Evolutionary conservation across 2,329 filamentous ascomycete species (phyloP), one percentile per base, ranked within the genome.

Genomic region (Penicillium sp.): DNA sequence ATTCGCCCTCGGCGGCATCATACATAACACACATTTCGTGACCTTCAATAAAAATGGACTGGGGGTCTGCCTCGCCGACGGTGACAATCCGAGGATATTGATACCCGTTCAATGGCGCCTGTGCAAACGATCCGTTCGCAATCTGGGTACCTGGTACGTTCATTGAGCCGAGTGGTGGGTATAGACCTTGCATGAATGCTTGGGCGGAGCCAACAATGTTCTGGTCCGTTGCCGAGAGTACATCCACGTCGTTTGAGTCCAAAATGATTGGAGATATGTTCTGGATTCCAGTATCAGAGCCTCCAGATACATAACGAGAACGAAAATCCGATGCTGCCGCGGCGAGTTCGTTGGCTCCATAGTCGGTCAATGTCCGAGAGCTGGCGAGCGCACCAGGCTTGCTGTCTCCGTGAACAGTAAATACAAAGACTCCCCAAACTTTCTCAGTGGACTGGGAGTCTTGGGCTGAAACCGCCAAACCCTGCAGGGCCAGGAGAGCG

Each of bases 111-210:
- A 86, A 65, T 1, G 84, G 84, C 47, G 72, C 76, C 29, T 78
- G 71, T 9, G 81, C 66, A 38, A 70, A 68, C 2, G 73, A 75
- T 1, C 79, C 78, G 69, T 86, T 82, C n/a, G 80, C 77, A 23
- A 82, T 68, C 10, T 78, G 63, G 19, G 73, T 76, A 23, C 74
- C 63, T 38, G 70, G 61, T 52, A 68, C 68, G 21, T 69, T 67
- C 47, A 68, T 72, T n/a, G 48, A 36, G 49, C 75, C 66, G 4
- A 76, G 61, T 13, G 83, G 83, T 35, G 84, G 84, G 67, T 86
- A 87, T 10, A 87, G 71, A 8, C 83, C 84, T 67, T 86, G 83
- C 76, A 87, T 79, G 64, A 86, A 86, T 3, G 85, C 83, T 62
- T 84, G 81, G 13, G 83, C 83, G 3, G 83, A 84, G 1, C 79